These are phyloP conservation scores for Penicillium canescens DNA, from an alignment of 495 filamentous ascomycete species.

Conservation along the genomic window DNA sequence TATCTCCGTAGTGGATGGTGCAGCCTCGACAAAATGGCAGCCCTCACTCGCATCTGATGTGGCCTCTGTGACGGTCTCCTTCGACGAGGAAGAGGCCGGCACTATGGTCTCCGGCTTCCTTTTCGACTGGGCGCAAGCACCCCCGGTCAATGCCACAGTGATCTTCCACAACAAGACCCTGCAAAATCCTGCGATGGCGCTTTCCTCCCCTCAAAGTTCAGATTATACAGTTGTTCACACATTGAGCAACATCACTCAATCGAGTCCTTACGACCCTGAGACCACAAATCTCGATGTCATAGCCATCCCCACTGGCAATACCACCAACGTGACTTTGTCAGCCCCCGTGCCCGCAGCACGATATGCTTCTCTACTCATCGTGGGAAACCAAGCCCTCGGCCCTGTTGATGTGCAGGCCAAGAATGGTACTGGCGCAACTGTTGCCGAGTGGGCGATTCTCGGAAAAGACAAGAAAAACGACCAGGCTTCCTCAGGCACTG, in stretches of 20 bases:
- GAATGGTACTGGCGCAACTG: conserved; percentile 62
- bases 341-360: conserved; percentile 32
- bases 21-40: conserved; percentile 71
- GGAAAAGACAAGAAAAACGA: conserved; percentile 12
- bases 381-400: conserved; percentile 45
- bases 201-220: background rate
- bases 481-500: conserved; percentile 1
- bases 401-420: conserved; percentile 43
- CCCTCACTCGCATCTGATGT: conserved; percentile 51
- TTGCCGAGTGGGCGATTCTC: conserved; percentile 71
- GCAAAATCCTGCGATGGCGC: conserved; percentile 11
- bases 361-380: conserved; percentile 48
- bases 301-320: conserved; percentile 43
- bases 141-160: conserved; percentile 56
- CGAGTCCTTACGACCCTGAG: conserved; percentile 35
- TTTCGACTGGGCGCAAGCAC: no score
- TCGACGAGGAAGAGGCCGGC: conserved; percentile 41
- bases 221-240: conserved; percentile 19
- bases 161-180: conserved; percentile 53
- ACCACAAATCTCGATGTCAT: conserved; percentile 31
- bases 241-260: conserved; percentile 32
- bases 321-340: conserved; percentile 43
- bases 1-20: conserved; percentile 68
- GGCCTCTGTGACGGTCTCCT: conserved; percentile 46
- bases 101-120: conserved; percentile 51